Percentiles rank a stretch among this genome's conserved stretches.
These are phyloP conservation scores for Phylloporus arenicola DNA, from an alignment of 768 basidiomycete species.

Conservation along the genomic window DNA sequence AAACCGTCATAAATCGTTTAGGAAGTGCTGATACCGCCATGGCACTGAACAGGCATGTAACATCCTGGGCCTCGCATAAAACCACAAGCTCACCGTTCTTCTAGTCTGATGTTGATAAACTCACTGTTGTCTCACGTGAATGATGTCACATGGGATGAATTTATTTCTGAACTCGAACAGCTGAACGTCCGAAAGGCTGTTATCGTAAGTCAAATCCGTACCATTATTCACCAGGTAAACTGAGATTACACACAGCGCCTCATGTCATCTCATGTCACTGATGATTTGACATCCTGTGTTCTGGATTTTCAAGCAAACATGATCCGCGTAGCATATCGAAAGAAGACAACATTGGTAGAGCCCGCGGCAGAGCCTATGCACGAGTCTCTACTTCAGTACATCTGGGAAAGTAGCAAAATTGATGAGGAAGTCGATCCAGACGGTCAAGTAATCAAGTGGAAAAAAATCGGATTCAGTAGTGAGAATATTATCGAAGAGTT, in stretches of 20 bases:
- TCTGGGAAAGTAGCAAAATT: slow-evolving; percentile 64
- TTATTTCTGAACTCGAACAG: slow-evolving; percentile 67
- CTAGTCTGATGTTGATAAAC: slow-evolving; percentile 86
- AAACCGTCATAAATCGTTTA: slow-evolving; percentile 76
- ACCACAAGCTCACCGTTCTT: slow-evolving; percentile 5
- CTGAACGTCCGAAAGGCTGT: slow-evolving; percentile 79
- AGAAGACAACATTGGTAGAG: slow-evolving; percentile 75
- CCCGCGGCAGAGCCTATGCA: slow-evolving; percentile 58
- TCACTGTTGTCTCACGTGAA: slow-evolving; percentile 76
- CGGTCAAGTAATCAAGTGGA: slow-evolving; percentile 60
- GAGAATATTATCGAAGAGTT: slow-evolving; percentile 78
- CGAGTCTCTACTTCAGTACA: slow-evolving; percentile 49
- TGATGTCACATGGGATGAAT: slow-evolving; percentile 73
- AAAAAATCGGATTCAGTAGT: slow-evolving; percentile 68
- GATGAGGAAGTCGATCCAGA: slow-evolving; percentile 46
- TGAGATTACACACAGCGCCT: slow-evolving; percentile 48
- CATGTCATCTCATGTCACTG: slow-evolving; percentile 76
- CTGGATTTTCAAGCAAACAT: slow-evolving; percentile 87
- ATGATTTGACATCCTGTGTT: slow-evolving; percentile 78
- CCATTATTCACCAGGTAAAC: not conserved
- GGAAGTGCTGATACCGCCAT: slow-evolving; percentile 81
- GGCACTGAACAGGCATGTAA: slow-evolving; percentile 68
- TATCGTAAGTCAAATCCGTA: slow-evolving; percentile 47
- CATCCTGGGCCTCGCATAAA: not conserved
- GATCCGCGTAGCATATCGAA: slow-evolving; percentile 69